These are phyloP conservation scores for Fusarium algeriense DNA, from an alignment of 2,329 filamentous ascomycete genomes.

Conservation along the genomic window DNA sequence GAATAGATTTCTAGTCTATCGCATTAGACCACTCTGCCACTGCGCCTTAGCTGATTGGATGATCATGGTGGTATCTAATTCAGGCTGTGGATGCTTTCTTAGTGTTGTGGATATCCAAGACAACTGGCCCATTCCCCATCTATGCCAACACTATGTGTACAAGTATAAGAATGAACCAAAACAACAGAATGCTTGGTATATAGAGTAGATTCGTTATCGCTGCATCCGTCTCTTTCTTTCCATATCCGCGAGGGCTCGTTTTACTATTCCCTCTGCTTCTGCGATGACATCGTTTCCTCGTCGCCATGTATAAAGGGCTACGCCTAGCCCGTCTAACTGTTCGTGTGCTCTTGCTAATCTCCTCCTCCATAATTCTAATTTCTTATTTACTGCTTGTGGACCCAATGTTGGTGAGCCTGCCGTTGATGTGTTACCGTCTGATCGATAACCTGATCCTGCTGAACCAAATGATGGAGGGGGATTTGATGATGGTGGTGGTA, in stretches of 20 bases:
- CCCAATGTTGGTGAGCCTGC: constrained; percentile 51
- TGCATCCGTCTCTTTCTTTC: constrained; percentile 43
- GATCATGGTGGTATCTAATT: background rate
- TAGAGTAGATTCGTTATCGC: constrained; percentile 4
- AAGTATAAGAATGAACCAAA: background rate
- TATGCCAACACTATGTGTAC: constrained; percentile 10
- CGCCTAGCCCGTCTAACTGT: constrained; percentile 71
- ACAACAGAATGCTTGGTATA: constrained; percentile 7
- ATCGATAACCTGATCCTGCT: constrained; percentile 47
- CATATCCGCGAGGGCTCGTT: constrained; percentile 63
- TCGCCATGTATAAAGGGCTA: constrained; percentile 79
- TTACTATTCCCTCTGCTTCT: constrained; percentile 75
- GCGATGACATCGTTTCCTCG: constrained; percentile 76
- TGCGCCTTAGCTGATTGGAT: constrained; percentile 40
- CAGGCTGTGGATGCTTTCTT: background rate
- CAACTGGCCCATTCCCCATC: background rate
- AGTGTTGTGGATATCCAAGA: constrained; percentile 1
- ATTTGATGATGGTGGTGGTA: constrained; percentile 51
- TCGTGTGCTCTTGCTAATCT: constrained; percentile 75
- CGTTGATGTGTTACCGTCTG: constrained; percentile 51
- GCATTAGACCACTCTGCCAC: constrained; percentile 43
- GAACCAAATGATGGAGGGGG: constrained; percentile 42
- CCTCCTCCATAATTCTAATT: constrained; percentile 78
- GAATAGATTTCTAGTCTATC: constrained; percentile 44
- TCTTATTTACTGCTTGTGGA: constrained; percentile 67